These are phyloP conservation scores for Amanita pallidorosea DNA, from an alignment of 768 basidiomycete species.

Conservation along the genomic window DNA sequence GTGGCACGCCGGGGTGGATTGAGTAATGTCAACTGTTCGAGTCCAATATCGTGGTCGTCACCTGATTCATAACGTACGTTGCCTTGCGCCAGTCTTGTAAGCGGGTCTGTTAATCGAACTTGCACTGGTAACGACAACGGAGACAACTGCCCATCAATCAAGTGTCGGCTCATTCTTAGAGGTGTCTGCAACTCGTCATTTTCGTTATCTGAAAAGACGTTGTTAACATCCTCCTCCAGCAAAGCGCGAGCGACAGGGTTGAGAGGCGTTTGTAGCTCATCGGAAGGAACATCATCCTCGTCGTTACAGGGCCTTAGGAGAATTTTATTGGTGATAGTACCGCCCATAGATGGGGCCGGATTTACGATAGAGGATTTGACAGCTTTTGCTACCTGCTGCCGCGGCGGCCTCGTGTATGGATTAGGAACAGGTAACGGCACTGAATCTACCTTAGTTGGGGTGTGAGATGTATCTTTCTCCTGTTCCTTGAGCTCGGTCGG, in stretches of 20 bases:
- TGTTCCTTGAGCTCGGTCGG: neutral
- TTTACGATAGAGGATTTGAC: neutral
- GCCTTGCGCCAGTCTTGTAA: neutral
- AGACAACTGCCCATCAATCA: constrained; percentile 4
- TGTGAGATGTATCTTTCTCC: neutral
- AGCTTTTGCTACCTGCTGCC: neutral
- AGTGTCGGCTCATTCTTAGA: neutral
- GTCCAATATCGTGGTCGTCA: neutral
- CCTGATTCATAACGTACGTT: neutral
- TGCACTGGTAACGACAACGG: constrained; percentile 6
- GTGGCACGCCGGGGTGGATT: neutral
- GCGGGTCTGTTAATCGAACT: neutral
- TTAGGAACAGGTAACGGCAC: constrained; percentile 5
- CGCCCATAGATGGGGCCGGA: neutral
- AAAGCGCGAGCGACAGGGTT: constrained; percentile 3
- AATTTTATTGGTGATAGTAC: neutral
- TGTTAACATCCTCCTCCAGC: constrained; percentile 6
- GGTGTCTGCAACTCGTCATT: constrained; percentile 8
- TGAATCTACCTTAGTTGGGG: neutral
- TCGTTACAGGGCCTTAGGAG: neutral
- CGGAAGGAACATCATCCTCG: constrained; percentile 1
- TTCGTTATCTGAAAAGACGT: constrained; percentile 6
- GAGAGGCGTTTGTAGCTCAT: constrained; percentile 9
- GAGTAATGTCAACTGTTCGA: neutral
- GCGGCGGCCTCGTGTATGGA: neutral